Conservation (phyloP, 2,329 filamentous ascomycete species). For the Acarospora socialis region DNA sequence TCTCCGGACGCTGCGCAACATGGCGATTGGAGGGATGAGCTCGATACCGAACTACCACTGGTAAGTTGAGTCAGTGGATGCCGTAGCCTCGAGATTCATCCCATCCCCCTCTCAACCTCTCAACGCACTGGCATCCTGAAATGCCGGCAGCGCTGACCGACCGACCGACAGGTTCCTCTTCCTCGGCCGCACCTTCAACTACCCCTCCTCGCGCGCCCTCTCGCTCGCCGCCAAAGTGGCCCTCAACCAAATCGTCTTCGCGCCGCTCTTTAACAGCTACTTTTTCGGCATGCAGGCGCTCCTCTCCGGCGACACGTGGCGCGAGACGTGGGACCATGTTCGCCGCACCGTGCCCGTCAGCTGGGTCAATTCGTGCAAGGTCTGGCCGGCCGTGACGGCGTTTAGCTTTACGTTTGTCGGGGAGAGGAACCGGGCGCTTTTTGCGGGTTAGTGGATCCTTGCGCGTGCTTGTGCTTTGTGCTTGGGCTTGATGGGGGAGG, state of each 20-base stretch:
- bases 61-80: too few species aligned
- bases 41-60: constrained; percentile 72
- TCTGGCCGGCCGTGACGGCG: constrained; percentile 80
- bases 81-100: too few species aligned
- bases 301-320: constrained; percentile 48
- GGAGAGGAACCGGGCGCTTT: constrained; percentile 65
- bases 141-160: too few species aligned
- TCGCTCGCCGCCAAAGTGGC: constrained; percentile 63
- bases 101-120: too few species aligned
- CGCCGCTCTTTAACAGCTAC: constrained; percentile 68
- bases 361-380: constrained; percentile 64
- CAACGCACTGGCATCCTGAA: too few species aligned
- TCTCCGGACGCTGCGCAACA: constrained; percentile 51
- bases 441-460: constrained; percentile 36
- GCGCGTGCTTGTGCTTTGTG: neutral
- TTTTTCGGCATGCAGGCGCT: constrained; percentile 72
- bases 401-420: constrained; percentile 77
- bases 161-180: constrained; percentile 52
- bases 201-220: constrained; percentile 52
- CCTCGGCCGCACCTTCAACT: constrained; percentile 73
- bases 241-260: constrained; percentile 68
- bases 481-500: too few species aligned
- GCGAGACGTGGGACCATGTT: constrained; percentile 55
- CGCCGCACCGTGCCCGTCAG: constrained; percentile 62
- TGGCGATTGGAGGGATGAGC: constrained; percentile 58